Base-by-base conservation (phyloP, 1,284 basidiomycete species). In the Irpex sp. region DNA sequence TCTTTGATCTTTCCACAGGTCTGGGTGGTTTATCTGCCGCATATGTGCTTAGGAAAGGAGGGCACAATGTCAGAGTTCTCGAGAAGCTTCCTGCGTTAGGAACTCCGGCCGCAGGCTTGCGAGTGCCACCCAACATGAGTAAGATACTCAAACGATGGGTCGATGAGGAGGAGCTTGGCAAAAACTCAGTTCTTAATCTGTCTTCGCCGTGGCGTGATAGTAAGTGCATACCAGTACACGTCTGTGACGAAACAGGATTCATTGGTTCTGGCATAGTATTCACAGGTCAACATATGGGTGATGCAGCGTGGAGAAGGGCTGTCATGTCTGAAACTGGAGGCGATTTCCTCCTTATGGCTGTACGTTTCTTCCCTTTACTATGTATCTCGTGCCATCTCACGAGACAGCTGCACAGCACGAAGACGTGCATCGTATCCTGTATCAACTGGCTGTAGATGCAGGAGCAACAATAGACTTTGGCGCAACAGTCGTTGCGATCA, bases 91-190 rank as follows among this genome's bases (percentile, higher is more conserved):
- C 65, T 4, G 69, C 65, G 4, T 69, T 77, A 21, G 68, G 61
- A 35, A 66, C 78, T 70, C 71, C 72, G 31, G 70, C 72, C 9
- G 78, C 74, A 9, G 81, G 80, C 4, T 73, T 81, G n/a, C 79
- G 83, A 33, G 71, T 85, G 8, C 78, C 82, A 17, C 83, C 84
- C 0, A 86, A 86, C 68, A 68, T 80, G 46, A 78, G 78, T 46
- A 84, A 83, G 65, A 79, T 85, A 19, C 74, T 85, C 5, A 63
- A 74, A 3, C 75, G 81, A 56, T 85, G 85, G 85, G 81, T 81
- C 4, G 72, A 84, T 17, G 75, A 69, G 33, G 75, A 79, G 15
- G 75, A 81, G 66, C 67, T 70, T 57, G 64, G 46, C 68, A 70
- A 59, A 65, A 71, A 68, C 61, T 71, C 69, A 72, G 71, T 65